phyloP scores from a whole-genome alignment of 306 rosid species.

The Geum urbanum region DNA sequence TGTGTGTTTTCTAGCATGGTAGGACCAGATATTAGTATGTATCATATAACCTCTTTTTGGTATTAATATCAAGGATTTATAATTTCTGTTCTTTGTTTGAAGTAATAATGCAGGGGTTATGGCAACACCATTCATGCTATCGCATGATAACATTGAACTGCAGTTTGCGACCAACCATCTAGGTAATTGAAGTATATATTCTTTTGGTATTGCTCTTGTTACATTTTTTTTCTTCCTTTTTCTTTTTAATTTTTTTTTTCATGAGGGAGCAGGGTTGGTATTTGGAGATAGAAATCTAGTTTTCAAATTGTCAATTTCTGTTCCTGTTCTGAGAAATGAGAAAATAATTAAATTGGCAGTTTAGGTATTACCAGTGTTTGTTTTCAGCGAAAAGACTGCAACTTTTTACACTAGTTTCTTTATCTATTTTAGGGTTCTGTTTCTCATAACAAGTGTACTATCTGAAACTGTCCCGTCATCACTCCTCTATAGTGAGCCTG shows the following conservation, averaged over 20 bases:
- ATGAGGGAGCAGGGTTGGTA: background rate
- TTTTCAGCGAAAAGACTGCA: background rate
- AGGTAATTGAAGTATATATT: slow-evolving; percentile 37
- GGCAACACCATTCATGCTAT: slow-evolving; percentile 79
- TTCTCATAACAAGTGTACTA: background rate
- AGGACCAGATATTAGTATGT: too few species aligned
- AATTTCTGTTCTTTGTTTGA: slow-evolving; percentile 32
- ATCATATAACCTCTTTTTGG: background rate
- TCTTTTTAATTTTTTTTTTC: background rate
- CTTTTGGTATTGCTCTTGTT: slow-evolving; percentile 1
- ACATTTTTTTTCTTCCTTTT: too few species aligned
- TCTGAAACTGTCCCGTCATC: background rate
- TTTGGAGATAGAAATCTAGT: background rate
- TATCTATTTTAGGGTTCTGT: background rate
- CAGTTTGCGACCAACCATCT: slow-evolving; percentile 94
- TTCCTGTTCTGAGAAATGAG: background rate
- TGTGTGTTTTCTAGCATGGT: background rate
- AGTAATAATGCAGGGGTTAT: slow-evolving; percentile 92
- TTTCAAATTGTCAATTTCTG: background rate
- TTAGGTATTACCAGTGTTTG: too few species aligned
- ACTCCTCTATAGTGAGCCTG: background rate
- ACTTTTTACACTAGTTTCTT: background rate
- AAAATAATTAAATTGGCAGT: too few species aligned
- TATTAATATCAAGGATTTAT: background rate
- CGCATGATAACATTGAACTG: slow-evolving; percentile 72